A percentile compares a stretch with the other conserved stretches of the same genome.
phyloP scores from a whole-genome alignment of 495 filamentous ascomycete species.

The Aspergillus mulundensis region DNA sequence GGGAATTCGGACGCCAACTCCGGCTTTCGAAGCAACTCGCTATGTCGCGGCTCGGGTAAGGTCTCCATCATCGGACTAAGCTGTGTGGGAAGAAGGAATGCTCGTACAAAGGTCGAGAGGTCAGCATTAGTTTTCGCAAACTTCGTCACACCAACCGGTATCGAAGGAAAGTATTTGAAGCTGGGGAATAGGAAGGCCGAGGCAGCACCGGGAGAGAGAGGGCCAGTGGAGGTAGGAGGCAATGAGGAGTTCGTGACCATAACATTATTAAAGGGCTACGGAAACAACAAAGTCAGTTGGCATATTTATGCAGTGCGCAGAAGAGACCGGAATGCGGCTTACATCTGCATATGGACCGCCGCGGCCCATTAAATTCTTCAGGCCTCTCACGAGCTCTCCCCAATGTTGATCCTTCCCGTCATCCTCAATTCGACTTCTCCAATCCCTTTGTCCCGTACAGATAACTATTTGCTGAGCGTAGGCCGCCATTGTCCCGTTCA shows the following conservation, averaged over 20 bases:
- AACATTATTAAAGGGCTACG: conserved; percentile 75
- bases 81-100: conserved; percentile 49
- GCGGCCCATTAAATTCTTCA: conserved; percentile 64
- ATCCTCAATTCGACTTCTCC: conserved; percentile 69
- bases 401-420: conserved; percentile 40
- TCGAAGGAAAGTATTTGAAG: conserved; percentile 71
- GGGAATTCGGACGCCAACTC: conserved; percentile 34
- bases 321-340: conserved; percentile 28
- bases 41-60: conserved; percentile 35
- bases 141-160: conserved; percentile 39
- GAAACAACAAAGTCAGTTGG: conserved; percentile 1
- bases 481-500: conserved; percentile 72
- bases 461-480: conserved; percentile 82
- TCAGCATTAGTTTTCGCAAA: conserved; percentile 12
- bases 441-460: conserved; percentile 74
- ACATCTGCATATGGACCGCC: conserved; percentile 70
- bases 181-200: conserved; percentile 71
- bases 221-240: conserved; percentile 37
- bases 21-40: conserved; percentile 26
- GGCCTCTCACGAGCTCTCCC: conserved; percentile 62
- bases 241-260: conserved; percentile 71
- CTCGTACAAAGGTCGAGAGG: conserved; percentile 35
- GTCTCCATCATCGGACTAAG: conserved; percentile 56
- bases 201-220: conserved; percentile 37
- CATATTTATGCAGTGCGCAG: background rate